Evolutionary conservation across 163 green algal species (phyloP), one percentile per base, ranked within the genome.

Genomic region (Smithsoniella earleae): DNA sequence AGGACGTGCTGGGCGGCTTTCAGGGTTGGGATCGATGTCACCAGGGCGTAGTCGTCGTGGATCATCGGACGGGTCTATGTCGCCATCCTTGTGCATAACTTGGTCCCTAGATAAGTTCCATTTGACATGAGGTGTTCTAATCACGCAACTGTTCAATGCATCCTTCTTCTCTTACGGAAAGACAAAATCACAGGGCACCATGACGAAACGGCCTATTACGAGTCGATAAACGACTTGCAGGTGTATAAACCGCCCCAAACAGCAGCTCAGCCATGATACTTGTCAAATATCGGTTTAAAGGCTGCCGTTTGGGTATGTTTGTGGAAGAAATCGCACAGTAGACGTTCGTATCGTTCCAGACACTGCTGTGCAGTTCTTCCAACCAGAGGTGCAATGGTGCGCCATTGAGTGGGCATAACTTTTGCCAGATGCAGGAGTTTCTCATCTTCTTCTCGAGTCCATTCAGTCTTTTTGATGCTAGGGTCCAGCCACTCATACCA

Each of bases 401-500:
- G 83, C 95, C 95, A 99, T 79, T 99, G 95, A 33, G 90, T 97
- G 2, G 95, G 95, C 91, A 99, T 96, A 5, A 99, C 89, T 85
- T 98, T 99, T 66, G 95, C 95, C 69, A 99, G 75, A 72, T 99
- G 95, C 66, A 99, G 88, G 75, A 99, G 86, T 83, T 99, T 99
- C 78, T 99, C 95, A 78, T 99, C 95, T 82, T 99, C 95, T 66
- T 98, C 93, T 36, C 92, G 82, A 34, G 95, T 99, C 95, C 95
- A 99, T 78, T 99, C 95, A 3, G 91, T 97, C 86, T 99, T 99
- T 77, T 96, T 97, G 80, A 99, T 99, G 73, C 79, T 84, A 2
- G 95, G 95, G 77, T 99, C 95, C 45, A 99, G 87, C 95, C 95
- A 99, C 79, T 99, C 95, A 73, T 95, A 96, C 90, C 90, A 95